Evolutionary conservation across 768 basidiomycete species (phyloP).

Genomic region (Clavaria fumosa): DNA sequence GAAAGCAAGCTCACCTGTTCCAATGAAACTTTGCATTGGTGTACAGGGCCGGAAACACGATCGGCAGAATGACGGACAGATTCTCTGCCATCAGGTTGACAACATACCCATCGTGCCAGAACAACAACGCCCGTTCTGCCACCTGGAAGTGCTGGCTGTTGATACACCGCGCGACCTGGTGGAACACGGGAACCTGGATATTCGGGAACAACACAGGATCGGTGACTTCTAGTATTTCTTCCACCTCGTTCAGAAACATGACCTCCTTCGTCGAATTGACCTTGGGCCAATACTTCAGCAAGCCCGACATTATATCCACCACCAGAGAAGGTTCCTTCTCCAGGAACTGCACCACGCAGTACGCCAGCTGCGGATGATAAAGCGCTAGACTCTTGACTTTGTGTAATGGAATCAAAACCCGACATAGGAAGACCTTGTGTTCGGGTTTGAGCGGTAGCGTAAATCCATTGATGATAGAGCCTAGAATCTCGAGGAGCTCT

Average conservation of each 20-base stretch:
- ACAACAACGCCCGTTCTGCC: constrained; percentile 88
- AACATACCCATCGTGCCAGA: constrained; percentile 99
- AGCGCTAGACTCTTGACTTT: constrained; percentile 96
- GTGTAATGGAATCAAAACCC: constrained; percentile 89
- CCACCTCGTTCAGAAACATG: constrained; percentile 99
- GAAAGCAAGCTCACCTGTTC: constrained; percentile 66
- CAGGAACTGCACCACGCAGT: constrained; percentile 97
- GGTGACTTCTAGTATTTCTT: constrained; percentile 96
- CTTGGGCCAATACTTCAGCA: constrained; percentile 98
- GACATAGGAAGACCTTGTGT: constrained; percentile 94
- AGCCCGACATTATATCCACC: constrained; percentile 89
- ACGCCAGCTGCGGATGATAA: constrained; percentile 98
- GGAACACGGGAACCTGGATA: constrained; percentile 84
- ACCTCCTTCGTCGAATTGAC: constrained; percentile 99
- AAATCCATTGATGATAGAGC: constrained; percentile 99
- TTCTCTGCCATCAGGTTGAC: constrained; percentile 99
- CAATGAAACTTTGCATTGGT: constrained; percentile 95
- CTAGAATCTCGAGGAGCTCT: constrained; percentile 92
- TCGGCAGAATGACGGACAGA: constrained; percentile 71
- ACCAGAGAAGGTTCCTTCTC: constrained; percentile 90
- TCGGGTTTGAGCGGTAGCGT: constrained; percentile 96
- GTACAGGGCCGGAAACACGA: constrained; percentile 94
- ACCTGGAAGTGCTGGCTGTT: constrained; percentile 99
- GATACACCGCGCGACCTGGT: constrained; percentile 91
- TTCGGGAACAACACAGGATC: constrained; percentile 94